Conservation (phyloP, 768 basidiomycete species). For the Amanita brunnescens region DNA sequence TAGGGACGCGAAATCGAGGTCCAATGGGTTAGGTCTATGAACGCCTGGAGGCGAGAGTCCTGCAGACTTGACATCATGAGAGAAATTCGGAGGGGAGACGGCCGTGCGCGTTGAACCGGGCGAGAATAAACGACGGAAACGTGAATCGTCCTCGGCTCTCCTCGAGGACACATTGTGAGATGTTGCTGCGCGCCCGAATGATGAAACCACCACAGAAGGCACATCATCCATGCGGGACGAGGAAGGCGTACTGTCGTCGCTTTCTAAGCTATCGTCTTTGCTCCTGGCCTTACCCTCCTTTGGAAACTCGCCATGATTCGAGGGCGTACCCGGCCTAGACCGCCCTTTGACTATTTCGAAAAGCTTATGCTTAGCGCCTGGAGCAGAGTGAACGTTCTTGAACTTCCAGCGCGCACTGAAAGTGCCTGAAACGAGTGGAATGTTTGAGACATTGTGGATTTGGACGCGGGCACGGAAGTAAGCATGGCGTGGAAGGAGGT, state of each 20-base stretch:
- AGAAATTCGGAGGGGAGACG: background rate
- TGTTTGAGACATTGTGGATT: slow-evolving; percentile 61
- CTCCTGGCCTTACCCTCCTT: background rate
- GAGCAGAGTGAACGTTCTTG: slow-evolving; percentile 37
- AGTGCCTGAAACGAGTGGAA: slow-evolving; percentile 64
- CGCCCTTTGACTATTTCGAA: slow-evolving; percentile 12
- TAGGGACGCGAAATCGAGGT: slow-evolving; percentile 9
- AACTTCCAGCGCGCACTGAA: slow-evolving; percentile 69
- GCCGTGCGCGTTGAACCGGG: slow-evolving; percentile 8
- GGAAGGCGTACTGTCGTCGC: slow-evolving; percentile 12
- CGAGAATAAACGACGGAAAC: slow-evolving; percentile 10
- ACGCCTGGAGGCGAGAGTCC: background rate
- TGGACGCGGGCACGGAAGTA: slow-evolving; percentile 53
- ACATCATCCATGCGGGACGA: slow-evolving; percentile 6
- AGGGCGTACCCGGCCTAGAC: slow-evolving; percentile 5
- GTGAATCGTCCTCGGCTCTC: background rate
- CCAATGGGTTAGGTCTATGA: slow-evolving; percentile 4
- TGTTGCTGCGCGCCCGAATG: background rate
- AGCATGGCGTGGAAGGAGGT: slow-evolving; percentile 56
- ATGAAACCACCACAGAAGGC: slow-evolving; percentile 12
- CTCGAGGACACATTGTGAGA: slow-evolving; percentile 1
- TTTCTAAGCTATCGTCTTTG: slow-evolving; percentile 7
- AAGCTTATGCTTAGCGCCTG: slow-evolving; percentile 31
- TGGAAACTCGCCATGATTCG: background rate
- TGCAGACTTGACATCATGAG: background rate